Evolutionary conservation across 108 stramenopile species (phyloP).

Genomic region (Poteriospumella lacustris): DNA sequence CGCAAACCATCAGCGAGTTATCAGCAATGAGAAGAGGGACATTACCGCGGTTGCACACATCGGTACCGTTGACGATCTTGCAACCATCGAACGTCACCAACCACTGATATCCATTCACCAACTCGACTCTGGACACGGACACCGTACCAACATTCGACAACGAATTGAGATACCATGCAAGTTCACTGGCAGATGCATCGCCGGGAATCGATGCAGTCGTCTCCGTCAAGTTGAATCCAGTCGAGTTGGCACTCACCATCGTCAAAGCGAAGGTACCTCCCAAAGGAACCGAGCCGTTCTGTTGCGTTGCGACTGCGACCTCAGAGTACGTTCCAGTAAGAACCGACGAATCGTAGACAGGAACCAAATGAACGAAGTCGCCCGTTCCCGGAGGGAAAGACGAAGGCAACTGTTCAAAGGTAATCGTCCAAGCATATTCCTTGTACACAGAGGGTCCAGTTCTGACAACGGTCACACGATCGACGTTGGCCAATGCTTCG

Average conservation of each 20-base stretch:
- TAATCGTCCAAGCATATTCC: constrained; percentile 71
- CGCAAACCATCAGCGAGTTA: constrained; percentile 52
- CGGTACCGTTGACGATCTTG: constrained; percentile 25
- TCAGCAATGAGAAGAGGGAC: constrained; percentile 45
- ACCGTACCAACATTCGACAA: constrained; percentile 64
- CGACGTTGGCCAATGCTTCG: constrained; percentile 69
- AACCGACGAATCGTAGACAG: constrained; percentile 19
- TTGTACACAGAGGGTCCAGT: constrained; percentile 56
- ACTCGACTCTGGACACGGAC: constrained; percentile 49
- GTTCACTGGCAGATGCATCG: constrained; percentile 58
- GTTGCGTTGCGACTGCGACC: background rate
- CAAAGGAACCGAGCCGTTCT: constrained; percentile 43
- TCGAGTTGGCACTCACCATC: background rate
- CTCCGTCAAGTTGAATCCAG: constrained; percentile 22
- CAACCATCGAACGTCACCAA: constrained; percentile 25
- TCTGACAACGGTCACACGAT: constrained; percentile 59
- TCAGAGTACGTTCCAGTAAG: background rate
- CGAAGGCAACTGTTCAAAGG: constrained; percentile 70
- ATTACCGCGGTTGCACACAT: constrained; percentile 70
- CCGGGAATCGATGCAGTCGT: constrained; percentile 49
- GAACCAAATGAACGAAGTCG: constrained; percentile 50
- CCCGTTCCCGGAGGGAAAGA: constrained; percentile 65
- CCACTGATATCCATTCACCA: constrained; percentile 33
- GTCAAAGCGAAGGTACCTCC: constrained; percentile 52
- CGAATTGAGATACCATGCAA: constrained; percentile 58